phyloP scores from a whole-genome alignment of 805 yeast genomes.

The Ogataea nakhonphanomensis region DNA sequence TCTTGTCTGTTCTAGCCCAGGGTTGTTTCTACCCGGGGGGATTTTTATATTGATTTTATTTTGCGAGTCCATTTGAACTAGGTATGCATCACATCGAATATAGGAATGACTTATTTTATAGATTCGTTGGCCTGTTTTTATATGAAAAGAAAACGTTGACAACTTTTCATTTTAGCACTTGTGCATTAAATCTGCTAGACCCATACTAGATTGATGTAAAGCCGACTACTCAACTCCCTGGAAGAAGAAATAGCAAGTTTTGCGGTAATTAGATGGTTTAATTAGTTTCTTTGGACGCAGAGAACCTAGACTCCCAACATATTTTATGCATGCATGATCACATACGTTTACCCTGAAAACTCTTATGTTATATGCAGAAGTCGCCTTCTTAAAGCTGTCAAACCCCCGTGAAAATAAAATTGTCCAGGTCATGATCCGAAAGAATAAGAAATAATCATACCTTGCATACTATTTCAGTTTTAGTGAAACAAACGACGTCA shows the following conservation, averaged over 20 bases:
- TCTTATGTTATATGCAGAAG: background rate
- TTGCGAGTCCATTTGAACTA: too few relatives aligned
- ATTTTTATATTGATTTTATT: too few relatives aligned
- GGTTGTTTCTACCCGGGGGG: too few relatives aligned
- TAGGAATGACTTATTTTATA: background rate
- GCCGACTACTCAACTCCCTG: background rate
- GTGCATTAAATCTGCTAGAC: constrained; percentile 8
- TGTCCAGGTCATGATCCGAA: too few relatives aligned
- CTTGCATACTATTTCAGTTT: too few relatives aligned
- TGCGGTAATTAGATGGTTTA: background rate
- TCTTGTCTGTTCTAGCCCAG: too few relatives aligned
- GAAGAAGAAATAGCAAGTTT: constrained; percentile 2
- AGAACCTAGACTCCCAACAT: constrained; percentile 2
- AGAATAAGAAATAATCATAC: too few relatives aligned
- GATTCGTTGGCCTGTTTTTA: background rate
- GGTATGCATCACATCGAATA: background rate
- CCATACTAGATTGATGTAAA: background rate
- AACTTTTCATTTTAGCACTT: background rate
- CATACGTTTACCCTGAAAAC: background rate
- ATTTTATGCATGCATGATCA: constrained; percentile 1
- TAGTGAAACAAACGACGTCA: too few relatives aligned
- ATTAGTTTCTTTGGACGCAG: background rate
- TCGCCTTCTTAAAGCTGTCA: background rate
- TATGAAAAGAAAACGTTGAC: constrained; percentile 3
- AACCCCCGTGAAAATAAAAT: background rate